phyloP scores from a whole-genome alignment of 1,284 basidiomycete genomes.

The Schizophyllum amplum region DNA sequence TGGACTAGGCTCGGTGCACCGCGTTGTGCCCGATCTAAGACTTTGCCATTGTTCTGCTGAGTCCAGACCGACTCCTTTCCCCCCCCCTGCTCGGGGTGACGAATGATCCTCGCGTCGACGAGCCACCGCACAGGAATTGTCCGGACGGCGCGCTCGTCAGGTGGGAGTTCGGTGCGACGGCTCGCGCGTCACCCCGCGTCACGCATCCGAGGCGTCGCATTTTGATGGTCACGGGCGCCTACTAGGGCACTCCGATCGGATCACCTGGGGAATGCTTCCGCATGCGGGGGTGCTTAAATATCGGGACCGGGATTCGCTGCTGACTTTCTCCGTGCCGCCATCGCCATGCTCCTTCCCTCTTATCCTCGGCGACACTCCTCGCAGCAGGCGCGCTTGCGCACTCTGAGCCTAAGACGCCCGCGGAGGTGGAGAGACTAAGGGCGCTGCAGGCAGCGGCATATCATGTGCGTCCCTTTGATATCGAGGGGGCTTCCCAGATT shows the following conservation, averaged over 20 bases:
- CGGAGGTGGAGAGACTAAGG: not conserved
- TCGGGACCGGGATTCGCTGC: not conserved
- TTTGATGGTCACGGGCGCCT: not conserved
- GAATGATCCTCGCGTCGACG: not conserved
- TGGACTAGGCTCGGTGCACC: slow-evolving; percentile 21
- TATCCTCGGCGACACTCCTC: not conserved
- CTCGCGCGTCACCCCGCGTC: too few relatives aligned
- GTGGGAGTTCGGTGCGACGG: not conserved
- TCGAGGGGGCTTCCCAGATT: not conserved
- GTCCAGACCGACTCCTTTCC: not conserved
- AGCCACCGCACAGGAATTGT: too few relatives aligned
- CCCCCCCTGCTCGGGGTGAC: not conserved
- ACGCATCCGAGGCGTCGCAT: not conserved
- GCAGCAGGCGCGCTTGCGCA: not conserved
- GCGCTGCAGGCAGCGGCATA: slow-evolving; percentile 27
- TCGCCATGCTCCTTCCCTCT: not conserved
- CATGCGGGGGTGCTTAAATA: not conserved
- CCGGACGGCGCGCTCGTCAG: not conserved
- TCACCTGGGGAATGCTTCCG: not conserved
- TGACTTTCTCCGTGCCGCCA: not conserved
- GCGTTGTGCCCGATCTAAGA: not conserved
- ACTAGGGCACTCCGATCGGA: not conserved
- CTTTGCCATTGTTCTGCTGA: not conserved
- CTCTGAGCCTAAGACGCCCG: not conserved
- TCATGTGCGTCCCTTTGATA: slow-evolving; percentile 25